Evolutionary conservation across 306 rosid genomes (phyloP), one percentile per base, ranked within the genome.

Genomic region (Mimosa pudica): DNA sequence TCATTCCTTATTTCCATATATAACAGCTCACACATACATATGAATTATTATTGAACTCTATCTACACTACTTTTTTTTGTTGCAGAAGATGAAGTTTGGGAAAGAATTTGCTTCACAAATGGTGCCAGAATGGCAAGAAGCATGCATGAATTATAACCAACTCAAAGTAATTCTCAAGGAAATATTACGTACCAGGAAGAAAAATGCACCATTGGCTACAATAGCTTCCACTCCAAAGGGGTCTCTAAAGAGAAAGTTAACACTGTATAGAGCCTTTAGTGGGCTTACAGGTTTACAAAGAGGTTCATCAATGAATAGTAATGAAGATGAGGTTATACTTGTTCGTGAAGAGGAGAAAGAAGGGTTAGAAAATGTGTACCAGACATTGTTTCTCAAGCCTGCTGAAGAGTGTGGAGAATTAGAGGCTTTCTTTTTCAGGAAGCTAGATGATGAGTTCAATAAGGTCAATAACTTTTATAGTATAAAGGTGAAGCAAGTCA

Each of bases 61-160:
- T 16, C 12, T 38, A 33, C 45, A 12, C 49, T 35, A 65, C 12
- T 30, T 32, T 8, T 54, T 17, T 8, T 54, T 17, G 30, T 71
- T 80, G 77, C 77, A 51, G 5, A 79, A 33, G 64, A 91, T 93
- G 97, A 93, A 91, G 89, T 93, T 88, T 54, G 98, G 94, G 41
- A 93, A 93, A 76, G 97, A 91, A 70, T 88, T 89, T 35, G 58
- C 66, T 16, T 84, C 94, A 2, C 98, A 93, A 65, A 84, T 88
- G 90, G 94, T 89, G 80, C 94, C 80, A 3, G 97, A 93, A 89
- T 93, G 98, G 98, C 88, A 84, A 77, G 89, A 84, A 72, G 90
- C 93, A 13, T 93, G 91, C 85, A 84, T 88, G 97, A 83, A 93
- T 79, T 93, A 89, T 90, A 83, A 64, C 44, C 8, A 70, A 45